Percentiles rank a stretch among this genome's conserved stretches.
These are phyloP conservation scores for Nicotiana paniculata DNA, from an alignment of 257 asterid species.

Conservation along the genomic window DNA sequence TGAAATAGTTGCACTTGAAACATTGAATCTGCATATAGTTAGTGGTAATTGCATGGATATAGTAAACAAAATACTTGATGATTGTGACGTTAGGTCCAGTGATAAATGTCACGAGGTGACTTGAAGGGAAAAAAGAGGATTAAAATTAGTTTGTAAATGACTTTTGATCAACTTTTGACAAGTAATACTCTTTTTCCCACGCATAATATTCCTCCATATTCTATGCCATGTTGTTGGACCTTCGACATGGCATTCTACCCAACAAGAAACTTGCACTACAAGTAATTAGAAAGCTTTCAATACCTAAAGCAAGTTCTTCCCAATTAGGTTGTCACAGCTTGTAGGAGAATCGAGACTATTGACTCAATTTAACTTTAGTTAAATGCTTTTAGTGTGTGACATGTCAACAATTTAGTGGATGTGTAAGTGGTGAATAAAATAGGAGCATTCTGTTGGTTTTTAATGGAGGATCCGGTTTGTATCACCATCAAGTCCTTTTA, in stretches of 20 bases:
- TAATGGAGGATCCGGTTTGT: slow-evolving; percentile 30
- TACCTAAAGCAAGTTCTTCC: neutral
- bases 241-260: neutral
- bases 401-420: slow-evolving; percentile 26
- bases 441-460: neutral
- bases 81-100: neutral
- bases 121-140: neutral
- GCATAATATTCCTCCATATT: too few species aligned
- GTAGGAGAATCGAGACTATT: neutral
- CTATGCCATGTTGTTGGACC: neutral
- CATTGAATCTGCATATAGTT: neutral
- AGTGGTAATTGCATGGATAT: neutral
- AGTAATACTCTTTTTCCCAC: neutral
- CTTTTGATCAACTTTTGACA: neutral
- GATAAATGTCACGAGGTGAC: neutral
- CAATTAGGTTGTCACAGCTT: neutral
- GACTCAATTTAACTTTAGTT: neutral
- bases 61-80: neutral
- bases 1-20: neutral
- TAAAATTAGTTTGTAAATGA: neutral
- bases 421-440: slow-evolving; percentile 1
- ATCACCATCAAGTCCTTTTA: slow-evolving; percentile 22
- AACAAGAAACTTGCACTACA: neutral
- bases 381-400: neutral
- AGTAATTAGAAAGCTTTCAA: neutral